These are phyloP conservation scores for Trichoderma oligosporum DNA, from an alignment of 2,329 filamentous ascomycete genomes.

Conservation along the genomic window DNA sequence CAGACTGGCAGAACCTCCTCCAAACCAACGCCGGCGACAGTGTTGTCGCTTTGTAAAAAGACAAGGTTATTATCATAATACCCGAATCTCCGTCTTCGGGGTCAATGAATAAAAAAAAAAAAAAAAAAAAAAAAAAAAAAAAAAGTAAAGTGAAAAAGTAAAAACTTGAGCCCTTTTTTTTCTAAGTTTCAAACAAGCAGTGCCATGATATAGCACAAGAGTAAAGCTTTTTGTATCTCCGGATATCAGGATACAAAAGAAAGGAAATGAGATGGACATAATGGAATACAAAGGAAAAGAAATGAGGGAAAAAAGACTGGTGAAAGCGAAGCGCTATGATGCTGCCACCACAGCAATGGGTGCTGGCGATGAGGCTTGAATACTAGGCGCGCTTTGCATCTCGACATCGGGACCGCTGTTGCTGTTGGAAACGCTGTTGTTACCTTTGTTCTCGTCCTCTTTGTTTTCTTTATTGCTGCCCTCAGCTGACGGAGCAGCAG, in stretches of 20 bases:
- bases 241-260: neutral
- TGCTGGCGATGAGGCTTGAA: conserved; percentile 51
- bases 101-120: neutral
- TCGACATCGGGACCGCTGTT: conserved; percentile 48
- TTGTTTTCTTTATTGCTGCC: conserved; percentile 60
- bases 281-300: neutral
- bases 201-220: neutral
- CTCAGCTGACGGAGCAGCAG: conserved; percentile 44
- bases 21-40: conserved; percentile 31
- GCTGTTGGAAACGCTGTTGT: conserved; percentile 48
- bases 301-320: neutral
- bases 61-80: conserved; percentile 11
- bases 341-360: conserved; percentile 47
- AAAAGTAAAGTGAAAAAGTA: too few species aligned
- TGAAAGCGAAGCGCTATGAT: conserved; percentile 29
- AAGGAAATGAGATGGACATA: neutral
- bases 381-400: conserved; percentile 50
- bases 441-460: conserved; percentile 51
- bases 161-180: conserved; percentile 11
- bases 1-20: conserved; percentile 11
- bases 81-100: conserved; percentile 3
- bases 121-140: too few species aligned
- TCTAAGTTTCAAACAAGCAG: conserved; percentile 8
- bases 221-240: too few species aligned
- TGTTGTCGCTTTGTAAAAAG: conserved; percentile 24